Conservation (phyloP, 768 basidiomycete genomes). For the Boletus tomentosulus region DNA sequence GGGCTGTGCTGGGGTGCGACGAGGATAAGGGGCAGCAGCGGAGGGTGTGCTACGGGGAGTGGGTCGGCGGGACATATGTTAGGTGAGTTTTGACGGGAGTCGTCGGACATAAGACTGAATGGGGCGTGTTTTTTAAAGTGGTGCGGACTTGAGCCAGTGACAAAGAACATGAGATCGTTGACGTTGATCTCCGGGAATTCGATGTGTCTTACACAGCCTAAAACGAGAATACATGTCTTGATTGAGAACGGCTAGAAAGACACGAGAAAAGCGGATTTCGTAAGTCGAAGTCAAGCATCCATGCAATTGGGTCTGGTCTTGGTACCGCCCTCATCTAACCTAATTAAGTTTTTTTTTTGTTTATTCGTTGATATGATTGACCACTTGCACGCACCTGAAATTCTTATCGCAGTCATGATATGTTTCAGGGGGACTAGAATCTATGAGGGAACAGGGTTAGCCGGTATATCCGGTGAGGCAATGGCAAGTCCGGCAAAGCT, state of each 20-base stretch:
- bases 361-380: neutral
- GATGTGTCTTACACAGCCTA: constrained; percentile 22
- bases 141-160: constrained; percentile 17
- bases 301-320: constrained; percentile 24
- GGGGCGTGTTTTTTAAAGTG: constrained; percentile 16
- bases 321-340: constrained; percentile 18
- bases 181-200: constrained; percentile 31
- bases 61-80: constrained; percentile 57
- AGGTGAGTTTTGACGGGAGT: constrained; percentile 27
- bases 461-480: constrained; percentile 22
- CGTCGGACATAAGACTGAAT: constrained; percentile 22
- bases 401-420: neutral
- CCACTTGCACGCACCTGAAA: neutral
- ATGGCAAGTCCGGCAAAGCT: constrained; percentile 18
- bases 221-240: constrained; percentile 11
- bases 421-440: neutral
- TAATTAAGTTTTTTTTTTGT: constrained; percentile 2
- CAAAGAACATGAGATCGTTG: constrained; percentile 17
- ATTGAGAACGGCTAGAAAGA: constrained; percentile 25
- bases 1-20: constrained; percentile 55
- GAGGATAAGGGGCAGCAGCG: constrained; percentile 36
- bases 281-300: constrained; percentile 31
- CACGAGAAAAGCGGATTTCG: constrained; percentile 35
- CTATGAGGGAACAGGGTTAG: constrained; percentile 11
- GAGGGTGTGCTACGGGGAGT: constrained; percentile 26